Base-by-base conservation (phyloP, 2,329 filamentous ascomycete species). In the Didymella pinodella region DNA sequence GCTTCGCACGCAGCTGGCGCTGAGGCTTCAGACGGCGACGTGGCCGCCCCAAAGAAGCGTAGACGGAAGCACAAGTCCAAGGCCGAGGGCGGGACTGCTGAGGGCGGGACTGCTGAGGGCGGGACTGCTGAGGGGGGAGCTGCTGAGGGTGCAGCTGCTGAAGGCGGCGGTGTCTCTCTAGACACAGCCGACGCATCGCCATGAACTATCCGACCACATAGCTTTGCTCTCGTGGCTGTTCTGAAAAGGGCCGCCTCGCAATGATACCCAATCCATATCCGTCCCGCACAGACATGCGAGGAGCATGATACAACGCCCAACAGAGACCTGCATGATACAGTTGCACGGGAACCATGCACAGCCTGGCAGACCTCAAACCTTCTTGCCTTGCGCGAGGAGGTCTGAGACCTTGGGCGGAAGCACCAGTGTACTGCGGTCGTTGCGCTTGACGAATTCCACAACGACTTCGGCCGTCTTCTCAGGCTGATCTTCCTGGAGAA, bases 401-500 rank as follows among this genome's bases (percentile, higher is more conserved):
- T 83, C 81, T 14, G 77, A 78, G 3, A 99, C 93, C 77, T 99
- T 99, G 0, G 93, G 93, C 31, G 95, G 95, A 63, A 99, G 81
- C 1, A 98, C 90, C 58, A 99, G 76, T 11, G 89, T 85, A 69
- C 87, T 92, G 61, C 93, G 85, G 78, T 98, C 94, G 73, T 99
- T 99, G 52, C 95, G 84, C 66, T 89, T 90, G 72, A 95, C 94
- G 74, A 99, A 98, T 74, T 99, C 95, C 1, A 90, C 91, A 50
- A 98, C 81, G 8, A 92, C 85, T 67, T 90, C 83, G 0, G 95
- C 95, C 43, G 90, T 96, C 81, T 94, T 96, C 71, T 93, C 90
- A 0, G 95, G 93, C 48, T 94, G 85, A 75, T 99, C 95, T 77
- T 99, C 95, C 65, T 99, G 95, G 55, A 99, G 88, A 72, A 99